phyloP scores from a whole-genome alignment of 768 basidiomycete species.

The Russula compacta region DNA sequence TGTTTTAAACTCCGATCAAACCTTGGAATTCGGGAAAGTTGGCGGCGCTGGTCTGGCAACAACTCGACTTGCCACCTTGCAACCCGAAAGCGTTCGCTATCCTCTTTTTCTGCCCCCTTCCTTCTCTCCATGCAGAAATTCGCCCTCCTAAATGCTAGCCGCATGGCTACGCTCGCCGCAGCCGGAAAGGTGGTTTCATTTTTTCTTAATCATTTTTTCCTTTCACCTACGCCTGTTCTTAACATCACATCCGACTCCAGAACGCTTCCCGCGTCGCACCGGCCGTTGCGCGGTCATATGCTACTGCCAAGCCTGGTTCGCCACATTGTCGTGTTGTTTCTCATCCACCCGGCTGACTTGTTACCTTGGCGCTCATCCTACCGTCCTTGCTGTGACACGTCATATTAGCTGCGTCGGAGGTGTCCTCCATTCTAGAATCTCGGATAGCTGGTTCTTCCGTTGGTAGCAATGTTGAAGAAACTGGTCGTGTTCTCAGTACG shows the following conservation, averaged over 20 bases:
- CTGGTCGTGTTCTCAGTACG: conserved; percentile 96
- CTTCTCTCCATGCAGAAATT: conserved; percentile 65
- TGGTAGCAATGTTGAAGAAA: conserved; percentile 96
- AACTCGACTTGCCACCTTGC: conserved; percentile 32
- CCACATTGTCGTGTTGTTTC: conserved; percentile 3
- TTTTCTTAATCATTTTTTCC: conserved; percentile 15
- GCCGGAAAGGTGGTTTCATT: conserved; percentile 45
- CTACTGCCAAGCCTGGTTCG: conserved; percentile 96
- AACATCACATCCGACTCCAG: conserved; percentile 23
- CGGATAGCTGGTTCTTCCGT: conserved; percentile 90
- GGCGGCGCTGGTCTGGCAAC: conserved; percentile 23
- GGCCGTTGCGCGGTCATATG: conserved; percentile 74
- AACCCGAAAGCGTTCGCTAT: conserved; percentile 28
- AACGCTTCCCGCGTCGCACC: conserved; percentile 37
- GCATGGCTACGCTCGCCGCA: conserved; percentile 65
- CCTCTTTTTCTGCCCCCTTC: conserved; percentile 32
- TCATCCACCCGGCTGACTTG: conserved; percentile 17
- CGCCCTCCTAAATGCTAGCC: conserved; percentile 76
- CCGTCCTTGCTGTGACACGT: conserved; percentile 32
- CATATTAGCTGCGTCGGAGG: conserved; percentile 87
- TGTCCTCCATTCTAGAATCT: conserved; percentile 97
- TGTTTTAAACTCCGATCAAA: conserved; percentile 17
- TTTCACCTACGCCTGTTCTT: conserved; percentile 17
- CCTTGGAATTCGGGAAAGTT: conserved; percentile 13
- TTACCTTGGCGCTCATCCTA: background rate